A percentile compares a stretch with the other conserved stretches of the same genome.
Evolutionary conservation across 1,284 basidiomycete genomes (phyloP).

Genomic region (Austropuccinia psidii): DNA sequence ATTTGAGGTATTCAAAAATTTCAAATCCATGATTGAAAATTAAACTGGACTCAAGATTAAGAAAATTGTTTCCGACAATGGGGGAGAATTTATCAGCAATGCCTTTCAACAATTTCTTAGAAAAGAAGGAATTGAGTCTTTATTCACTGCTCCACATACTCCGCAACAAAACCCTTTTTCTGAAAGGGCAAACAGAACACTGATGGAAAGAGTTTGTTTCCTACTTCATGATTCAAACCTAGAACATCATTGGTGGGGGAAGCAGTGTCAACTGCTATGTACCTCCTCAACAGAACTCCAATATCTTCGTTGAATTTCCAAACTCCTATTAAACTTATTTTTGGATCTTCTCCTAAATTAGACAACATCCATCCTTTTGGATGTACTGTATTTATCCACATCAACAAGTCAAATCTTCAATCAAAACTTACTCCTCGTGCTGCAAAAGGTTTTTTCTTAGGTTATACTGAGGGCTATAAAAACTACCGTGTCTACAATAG

Average conservation of each 20-base stretch:
- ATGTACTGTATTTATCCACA: background rate
- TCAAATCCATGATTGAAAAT: no score
- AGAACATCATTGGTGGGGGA: background rate
- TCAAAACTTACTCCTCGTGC: background rate
- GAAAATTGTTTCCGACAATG: constrained; percentile 22
- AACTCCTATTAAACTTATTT: background rate
- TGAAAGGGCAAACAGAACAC: background rate
- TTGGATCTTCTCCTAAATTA: background rate
- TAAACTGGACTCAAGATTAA: no score
- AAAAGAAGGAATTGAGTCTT: background rate
- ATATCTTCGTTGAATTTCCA: background rate
- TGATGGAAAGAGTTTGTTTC: background rate
- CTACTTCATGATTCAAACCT: background rate
- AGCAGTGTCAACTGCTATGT: background rate
- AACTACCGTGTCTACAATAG: background rate
- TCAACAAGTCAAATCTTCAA: background rate
- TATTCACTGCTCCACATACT: constrained; percentile 1
- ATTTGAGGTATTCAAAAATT: no score
- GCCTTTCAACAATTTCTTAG: background rate
- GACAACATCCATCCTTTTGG: background rate
- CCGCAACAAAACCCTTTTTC: constrained; percentile 21
- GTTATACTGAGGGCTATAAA: background rate
- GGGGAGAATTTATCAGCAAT: constrained; percentile 1
- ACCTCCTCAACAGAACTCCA: background rate
- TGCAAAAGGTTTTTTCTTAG: background rate